phyloP scores from a whole-genome alignment of 257 asterid genomes.

The Nicotiana sylvestris region DNA sequence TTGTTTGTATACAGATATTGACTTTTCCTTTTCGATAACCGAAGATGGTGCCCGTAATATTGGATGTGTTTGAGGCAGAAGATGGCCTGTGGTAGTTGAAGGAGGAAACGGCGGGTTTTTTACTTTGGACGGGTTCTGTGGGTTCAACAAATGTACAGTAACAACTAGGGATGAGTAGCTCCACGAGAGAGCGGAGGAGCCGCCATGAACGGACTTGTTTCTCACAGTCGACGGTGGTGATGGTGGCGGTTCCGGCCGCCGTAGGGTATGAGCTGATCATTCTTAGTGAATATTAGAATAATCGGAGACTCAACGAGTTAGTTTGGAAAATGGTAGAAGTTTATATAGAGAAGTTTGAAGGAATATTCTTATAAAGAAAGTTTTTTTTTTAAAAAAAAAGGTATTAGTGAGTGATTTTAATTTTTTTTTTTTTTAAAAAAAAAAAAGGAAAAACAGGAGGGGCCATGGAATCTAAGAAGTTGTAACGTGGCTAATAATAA shows the following conservation, averaged over 20 bases:
- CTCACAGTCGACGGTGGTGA: constrained; percentile 55
- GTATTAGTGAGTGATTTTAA: not conserved
- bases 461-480: constrained; percentile 8
- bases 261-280: constrained; percentile 29
- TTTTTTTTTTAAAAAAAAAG: not conserved
- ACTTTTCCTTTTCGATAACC: constrained; percentile 54
- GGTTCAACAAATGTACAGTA: constrained; percentile 36
- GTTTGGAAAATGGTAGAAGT: not conserved
- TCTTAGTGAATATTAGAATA: not conserved
- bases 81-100: not conserved
- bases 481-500: not conserved
- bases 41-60: constrained; percentile 43
- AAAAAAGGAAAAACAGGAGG: not conserved
- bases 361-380: not conserved
- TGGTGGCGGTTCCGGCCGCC: constrained; percentile 7
- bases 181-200: constrained; percentile 51
- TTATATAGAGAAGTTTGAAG: constrained; percentile 8
- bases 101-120: not conserved
- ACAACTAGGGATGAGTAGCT: constrained; percentile 59
- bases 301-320: not conserved
- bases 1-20: constrained; percentile 48
- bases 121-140: constrained; percentile 16
- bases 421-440: not conserved
- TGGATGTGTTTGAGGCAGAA: not conserved
- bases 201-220: constrained; percentile 69